These are phyloP conservation scores for Xylaria sp. DNA, from an alignment of 2,329 filamentous ascomycete genomes.

Conservation along the genomic window DNA sequence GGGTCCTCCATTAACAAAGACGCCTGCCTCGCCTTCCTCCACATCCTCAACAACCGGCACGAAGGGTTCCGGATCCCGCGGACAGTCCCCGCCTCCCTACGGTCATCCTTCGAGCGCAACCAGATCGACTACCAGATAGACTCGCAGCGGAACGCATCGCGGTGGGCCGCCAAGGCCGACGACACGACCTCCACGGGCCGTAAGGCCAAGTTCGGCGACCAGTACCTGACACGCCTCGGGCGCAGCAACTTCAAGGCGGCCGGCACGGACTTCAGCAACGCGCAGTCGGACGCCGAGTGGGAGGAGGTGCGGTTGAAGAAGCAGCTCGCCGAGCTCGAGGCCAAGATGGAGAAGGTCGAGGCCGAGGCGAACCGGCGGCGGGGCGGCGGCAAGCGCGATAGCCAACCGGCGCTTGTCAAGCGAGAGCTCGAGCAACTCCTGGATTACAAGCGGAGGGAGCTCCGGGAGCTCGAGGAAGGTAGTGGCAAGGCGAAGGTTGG, in stretches of 20 bases:
- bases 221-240: conserved; percentile 90
- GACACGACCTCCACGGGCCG: conserved; percentile 83
- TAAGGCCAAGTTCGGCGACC: conserved; percentile 97
- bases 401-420: conserved; percentile 90
- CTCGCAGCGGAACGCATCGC: conserved; percentile 69
- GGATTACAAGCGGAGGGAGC: conserved; percentile 87
- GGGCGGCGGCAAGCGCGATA: conserved; percentile 69
- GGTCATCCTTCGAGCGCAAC: conserved; percentile 90
- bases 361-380: conserved; percentile 66
- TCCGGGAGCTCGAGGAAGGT: conserved; percentile 76
- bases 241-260: conserved; percentile 79
- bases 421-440: conserved; percentile 91
- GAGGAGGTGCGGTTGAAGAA: conserved; percentile 95
- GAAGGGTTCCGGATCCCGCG: conserved; percentile 94
- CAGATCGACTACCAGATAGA: conserved; percentile 96
- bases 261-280: conserved; percentile 88
- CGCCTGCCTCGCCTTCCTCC: conserved; percentile 89
- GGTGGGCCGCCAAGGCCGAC: conserved; percentile 80
- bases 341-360: conserved; percentile 85
- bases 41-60: conserved; percentile 95
- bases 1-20: conserved; percentile 88
- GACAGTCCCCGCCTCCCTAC: conserved; percentile 87
- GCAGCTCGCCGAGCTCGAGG: conserved; percentile 86
- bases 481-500: conserved; percentile 72
- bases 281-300: conserved; percentile 87